Evolutionary conservation across 2,329 filamentous ascomycete species (phyloP).

Genomic region (Microcyclosporella mali): DNA sequence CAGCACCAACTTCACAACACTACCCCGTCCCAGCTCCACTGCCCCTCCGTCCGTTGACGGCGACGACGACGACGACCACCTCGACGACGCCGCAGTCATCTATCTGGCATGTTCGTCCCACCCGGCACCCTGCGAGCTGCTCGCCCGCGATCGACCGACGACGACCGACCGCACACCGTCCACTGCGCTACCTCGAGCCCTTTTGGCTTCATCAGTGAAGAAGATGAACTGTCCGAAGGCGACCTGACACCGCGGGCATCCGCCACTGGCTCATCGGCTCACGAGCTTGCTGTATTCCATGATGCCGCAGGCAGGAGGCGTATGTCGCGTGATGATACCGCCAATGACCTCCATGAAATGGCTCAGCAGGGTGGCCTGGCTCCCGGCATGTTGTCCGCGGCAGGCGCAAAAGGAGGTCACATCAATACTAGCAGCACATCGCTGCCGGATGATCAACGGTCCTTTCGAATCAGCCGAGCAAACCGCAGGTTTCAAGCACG

Average conservation of each 20-base stretch:
- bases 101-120: background rate
- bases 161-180: constrained; percentile 21
- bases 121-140: background rate
- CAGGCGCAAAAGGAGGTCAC: too few relatives aligned
- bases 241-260: constrained; percentile 16
- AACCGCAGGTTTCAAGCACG: too few relatives aligned
- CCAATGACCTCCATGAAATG: constrained; percentile 21
- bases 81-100: too few relatives aligned
- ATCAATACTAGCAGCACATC: too few relatives aligned
- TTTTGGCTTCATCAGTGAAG: constrained; percentile 14
- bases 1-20: background rate
- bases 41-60: background rate
- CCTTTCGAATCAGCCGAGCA: too few relatives aligned
- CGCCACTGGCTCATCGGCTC: constrained; percentile 3
- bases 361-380: background rate
- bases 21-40: background rate
- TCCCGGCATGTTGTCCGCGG: too few relatives aligned
- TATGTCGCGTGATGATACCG: constrained; percentile 27
- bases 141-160: background rate
- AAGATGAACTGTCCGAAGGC: constrained; percentile 13
- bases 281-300: background rate
- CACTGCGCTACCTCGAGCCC: constrained; percentile 16
- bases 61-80: background rate
- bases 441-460: too few relatives aligned
- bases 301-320: constrained; percentile 1